phyloP scores from a whole-genome alignment of 495 filamentous ascomycete genomes.

The Hypoxylon cercidicola region DNA sequence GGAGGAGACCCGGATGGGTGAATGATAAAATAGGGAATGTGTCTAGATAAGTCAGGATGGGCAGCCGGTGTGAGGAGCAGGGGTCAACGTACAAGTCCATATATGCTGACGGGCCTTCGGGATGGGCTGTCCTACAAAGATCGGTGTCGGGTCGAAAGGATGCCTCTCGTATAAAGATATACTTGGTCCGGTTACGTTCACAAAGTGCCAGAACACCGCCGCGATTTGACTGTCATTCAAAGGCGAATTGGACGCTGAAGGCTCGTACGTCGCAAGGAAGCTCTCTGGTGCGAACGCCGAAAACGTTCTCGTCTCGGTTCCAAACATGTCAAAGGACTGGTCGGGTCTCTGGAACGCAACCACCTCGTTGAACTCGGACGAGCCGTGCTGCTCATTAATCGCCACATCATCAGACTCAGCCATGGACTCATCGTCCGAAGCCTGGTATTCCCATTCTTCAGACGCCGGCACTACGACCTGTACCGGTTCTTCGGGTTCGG shows the following conservation, averaged over 20 bases:
- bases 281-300: conserved; percentile 58
- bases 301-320: conserved; percentile 54
- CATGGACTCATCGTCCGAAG: conserved; percentile 61
- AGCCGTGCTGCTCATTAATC: conserved; percentile 40
- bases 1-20: conserved; percentile 83
- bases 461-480: background rate
- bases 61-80: background rate
- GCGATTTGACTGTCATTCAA: conserved; percentile 85
- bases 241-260: conserved; percentile 79
- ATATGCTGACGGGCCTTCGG: conserved; percentile 78
- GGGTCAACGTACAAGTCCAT: conserved; percentile 71
- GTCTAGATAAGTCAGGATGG: conserved; percentile 53
- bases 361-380: conserved; percentile 52
- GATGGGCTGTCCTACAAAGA: conserved; percentile 71
- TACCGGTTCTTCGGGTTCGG: conserved; percentile 19
- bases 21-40: conserved; percentile 87
- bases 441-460: conserved; percentile 52
- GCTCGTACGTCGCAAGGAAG: conserved; percentile 80
- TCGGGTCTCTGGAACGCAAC: conserved; percentile 50
- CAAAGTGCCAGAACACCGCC: conserved; percentile 90
- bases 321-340: conserved; percentile 47
- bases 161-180: conserved; percentile 90
- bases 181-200: conserved; percentile 86
- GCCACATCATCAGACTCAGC: conserved; percentile 38
- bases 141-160: conserved; percentile 77